These are phyloP conservation scores for Hirschioporus abietinus DNA, from an alignment of 768 basidiomycete genomes.

Conservation along the genomic window DNA sequence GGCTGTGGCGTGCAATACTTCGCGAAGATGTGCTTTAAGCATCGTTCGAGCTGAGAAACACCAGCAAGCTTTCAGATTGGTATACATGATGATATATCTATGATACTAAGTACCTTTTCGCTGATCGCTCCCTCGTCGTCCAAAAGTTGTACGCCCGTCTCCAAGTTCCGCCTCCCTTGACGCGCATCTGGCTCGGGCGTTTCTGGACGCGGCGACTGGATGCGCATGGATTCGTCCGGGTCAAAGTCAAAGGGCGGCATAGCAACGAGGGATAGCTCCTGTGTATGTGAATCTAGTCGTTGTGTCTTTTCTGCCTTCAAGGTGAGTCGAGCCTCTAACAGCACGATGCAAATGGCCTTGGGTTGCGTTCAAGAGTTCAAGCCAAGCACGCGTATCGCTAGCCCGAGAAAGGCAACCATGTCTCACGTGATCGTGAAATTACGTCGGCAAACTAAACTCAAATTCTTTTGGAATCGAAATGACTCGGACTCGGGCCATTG, in stretches of 20 bases:
- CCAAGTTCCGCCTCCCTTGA: conserved; percentile 51
- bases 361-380: not conserved
- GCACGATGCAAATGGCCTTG: too few species aligned
- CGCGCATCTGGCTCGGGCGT: conserved; percentile 58
- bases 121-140: conserved; percentile 70
- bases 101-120: conserved; percentile 39
- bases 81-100: not conserved
- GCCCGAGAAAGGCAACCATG: not conserved
- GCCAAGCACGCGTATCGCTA: not conserved
- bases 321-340: not conserved
- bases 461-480: not conserved
- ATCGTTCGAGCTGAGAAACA: conserved; percentile 50
- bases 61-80: not conserved
- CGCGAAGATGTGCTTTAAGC: conserved; percentile 71
- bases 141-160: conserved; percentile 48
- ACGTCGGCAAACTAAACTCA: conserved; percentile 1
- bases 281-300: not conserved
- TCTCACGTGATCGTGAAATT: not conserved
- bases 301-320: not conserved
- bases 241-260: conserved; percentile 6
- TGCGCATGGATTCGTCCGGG: conserved; percentile 16
- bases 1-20: conserved; percentile 61
- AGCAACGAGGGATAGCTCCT: not conserved
- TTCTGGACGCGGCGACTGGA: conserved; percentile 48
- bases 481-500: not conserved